These are phyloP conservation scores for Cryomyces antarcticus DNA, from an alignment of 495 filamentous ascomycete genomes.

Conservation along the genomic window DNA sequence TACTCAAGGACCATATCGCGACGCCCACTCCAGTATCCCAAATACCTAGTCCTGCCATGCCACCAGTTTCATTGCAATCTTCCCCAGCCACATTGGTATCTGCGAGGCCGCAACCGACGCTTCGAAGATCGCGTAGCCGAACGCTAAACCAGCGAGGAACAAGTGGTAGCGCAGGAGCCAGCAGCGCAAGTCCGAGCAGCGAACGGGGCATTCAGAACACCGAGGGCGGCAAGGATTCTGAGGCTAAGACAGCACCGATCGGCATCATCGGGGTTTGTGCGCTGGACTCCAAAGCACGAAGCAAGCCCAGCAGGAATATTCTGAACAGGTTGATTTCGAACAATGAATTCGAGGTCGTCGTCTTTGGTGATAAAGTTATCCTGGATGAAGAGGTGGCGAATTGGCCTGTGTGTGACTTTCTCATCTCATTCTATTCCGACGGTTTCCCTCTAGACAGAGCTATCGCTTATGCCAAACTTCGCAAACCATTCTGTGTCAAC, in stretches of 20 bases:
- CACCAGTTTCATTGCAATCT: too few relatives aligned
- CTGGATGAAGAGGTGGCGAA: slow-evolving; percentile 66
- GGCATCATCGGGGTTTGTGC: slow-evolving; percentile 84
- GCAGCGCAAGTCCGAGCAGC: slow-evolving; percentile 35
- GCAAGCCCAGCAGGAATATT: slow-evolving; percentile 90
- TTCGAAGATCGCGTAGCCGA: slow-evolving; percentile 39
- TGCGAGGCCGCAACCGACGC: not conserved
- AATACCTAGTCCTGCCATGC: too few relatives aligned
- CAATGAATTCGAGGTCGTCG: slow-evolving; percentile 83
- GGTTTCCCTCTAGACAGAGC: slow-evolving; percentile 95
- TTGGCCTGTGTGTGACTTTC: slow-evolving; percentile 58
- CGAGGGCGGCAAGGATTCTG: slow-evolving; percentile 28
- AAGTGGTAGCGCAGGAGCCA: slow-evolving; percentile 55
- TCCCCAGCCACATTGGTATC: not conserved
- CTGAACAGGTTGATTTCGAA: slow-evolving; percentile 76
- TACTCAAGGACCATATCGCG: too few relatives aligned
- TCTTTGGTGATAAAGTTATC: slow-evolving; percentile 97
- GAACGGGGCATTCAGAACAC: slow-evolving; percentile 25
- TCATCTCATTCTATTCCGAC: slow-evolving; percentile 95
- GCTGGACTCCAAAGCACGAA: slow-evolving; percentile 83
- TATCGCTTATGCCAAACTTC: slow-evolving; percentile 74
- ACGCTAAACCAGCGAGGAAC: slow-evolving; percentile 49
- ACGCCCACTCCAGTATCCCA: too few relatives aligned
- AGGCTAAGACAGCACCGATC: slow-evolving; percentile 19
- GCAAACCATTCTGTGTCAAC: slow-evolving; percentile 93